phyloP scores from a whole-genome alignment of 305 asterid genomes.

The Fraxinus floribunda region DNA sequence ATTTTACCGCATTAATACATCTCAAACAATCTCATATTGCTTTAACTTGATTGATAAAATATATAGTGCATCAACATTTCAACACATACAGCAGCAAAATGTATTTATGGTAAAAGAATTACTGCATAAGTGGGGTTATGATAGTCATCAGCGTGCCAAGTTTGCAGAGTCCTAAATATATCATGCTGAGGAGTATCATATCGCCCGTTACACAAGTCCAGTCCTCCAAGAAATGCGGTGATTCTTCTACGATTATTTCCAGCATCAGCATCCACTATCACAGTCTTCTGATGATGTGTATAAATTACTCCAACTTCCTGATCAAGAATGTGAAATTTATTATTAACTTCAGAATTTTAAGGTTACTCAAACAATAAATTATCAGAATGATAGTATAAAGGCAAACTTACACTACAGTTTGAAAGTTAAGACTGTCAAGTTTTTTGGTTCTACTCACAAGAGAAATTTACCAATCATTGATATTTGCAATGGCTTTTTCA shows the following conservation, averaged over 20 bases:
- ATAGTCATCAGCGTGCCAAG: slow-evolving; percentile 80
- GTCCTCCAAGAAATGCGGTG: slow-evolving; percentile 87
- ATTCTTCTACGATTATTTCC: slow-evolving; percentile 55
- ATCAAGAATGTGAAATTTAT: slow-evolving; percentile 24
- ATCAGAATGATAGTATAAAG: not conserved
- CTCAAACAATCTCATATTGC: not conserved
- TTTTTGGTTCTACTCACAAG: not conserved
- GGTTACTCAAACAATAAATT: not conserved
- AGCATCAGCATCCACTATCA: slow-evolving; percentile 54
- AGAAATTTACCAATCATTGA: not conserved
- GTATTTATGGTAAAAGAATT: slow-evolving; percentile 24
- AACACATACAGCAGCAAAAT: not conserved
- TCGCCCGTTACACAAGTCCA: slow-evolving; percentile 92
- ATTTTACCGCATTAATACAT: not conserved
- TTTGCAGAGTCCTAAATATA: slow-evolving; percentile 65
- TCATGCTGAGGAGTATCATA: slow-evolving; percentile 88
- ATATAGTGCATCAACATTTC: not conserved
- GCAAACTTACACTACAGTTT: not conserved
- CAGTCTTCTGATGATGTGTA: slow-evolving; percentile 98
- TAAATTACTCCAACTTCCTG: slow-evolving; percentile 96
- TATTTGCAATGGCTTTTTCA: not conserved
- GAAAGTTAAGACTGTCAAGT: not conserved
- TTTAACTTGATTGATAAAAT: not conserved
- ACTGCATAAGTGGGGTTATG: slow-evolving; percentile 92
- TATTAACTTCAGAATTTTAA: not conserved